Base-by-base conservation (phyloP, 306 rosid genomes). In the Rosa lucieae region DNA sequence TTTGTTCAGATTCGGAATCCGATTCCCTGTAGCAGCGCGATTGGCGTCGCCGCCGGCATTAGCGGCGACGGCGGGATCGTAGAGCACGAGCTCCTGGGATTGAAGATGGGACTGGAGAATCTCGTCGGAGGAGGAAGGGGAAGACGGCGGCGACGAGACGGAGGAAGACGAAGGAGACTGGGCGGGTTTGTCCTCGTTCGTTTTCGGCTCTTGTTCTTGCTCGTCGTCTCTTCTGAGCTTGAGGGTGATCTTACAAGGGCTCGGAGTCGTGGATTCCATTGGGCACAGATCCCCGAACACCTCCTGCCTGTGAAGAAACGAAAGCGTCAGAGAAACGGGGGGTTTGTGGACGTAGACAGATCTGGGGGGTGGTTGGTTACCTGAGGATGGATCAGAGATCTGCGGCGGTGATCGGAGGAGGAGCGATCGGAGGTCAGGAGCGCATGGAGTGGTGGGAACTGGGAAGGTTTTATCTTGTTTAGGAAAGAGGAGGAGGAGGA, bases 81-180 rank as follows among this genome's bases (percentile, higher is more conserved):
- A 91, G n/a, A 93, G 86, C 84, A 93, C 94, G 77, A 95, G 74
- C 79, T 91, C 89, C n/a, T 84, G 88, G 37, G 84, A 65, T 3
- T 82, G 77, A 23, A 81, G 80, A 78, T 82, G 87, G 17, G 88
- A 67, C 44, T 78, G 79, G 75, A 18, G 69, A 53, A 79, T 71
- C 81, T 88, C 94, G 78, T 91, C 90, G 17, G 58, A 81, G 21
- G 82, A 73, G 66, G 88, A 87, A 20, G 98, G 89, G 6, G 88
- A 78, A 1, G 89, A 79, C 4, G 81, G 79, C 5, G 80, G 81
- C 14, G 89, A 84, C 74, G 90, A 86, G 0, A 83, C 65, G 0
- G 85, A 83, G 2, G 84, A 87, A 0, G 88, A 70, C 2, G 86
- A 82, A 2, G 83, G 65, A 4, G 87, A 82, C 10, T 84, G 76